Base-by-base conservation (phyloP, 2,329 filamentous ascomycete species). In the Mycosphaerella arachidis region DNA sequence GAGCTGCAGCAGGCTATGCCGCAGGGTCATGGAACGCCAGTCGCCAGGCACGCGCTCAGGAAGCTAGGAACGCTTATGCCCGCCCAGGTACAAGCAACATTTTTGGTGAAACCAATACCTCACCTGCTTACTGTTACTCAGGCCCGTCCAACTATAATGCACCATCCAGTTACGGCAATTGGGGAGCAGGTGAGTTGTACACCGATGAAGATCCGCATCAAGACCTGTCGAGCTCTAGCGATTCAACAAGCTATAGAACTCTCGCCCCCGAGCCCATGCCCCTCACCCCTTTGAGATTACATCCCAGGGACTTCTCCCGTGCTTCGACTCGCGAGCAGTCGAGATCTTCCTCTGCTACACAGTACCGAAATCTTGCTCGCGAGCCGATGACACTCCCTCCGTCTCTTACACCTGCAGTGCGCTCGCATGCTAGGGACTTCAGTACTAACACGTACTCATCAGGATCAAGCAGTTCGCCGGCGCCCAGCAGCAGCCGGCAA, bases 1-100 rank as follows among this genome's bases (percentile, higher is more conserved):
- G 89, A 48, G 87, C 86, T 5, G 88, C 88, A 40, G 67, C 64
- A 51, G 64, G 63, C 13, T 68, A 67, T 46, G 68, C 67, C 48
- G 68, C 67, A 10, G 57, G 63, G 3, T 58, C 63, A 20, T 62
- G 31, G 37, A 60, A 66, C 35, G 61, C 58, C 45, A 62, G 64
- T 54, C 66, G 68, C 48, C 62, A 59, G 35, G 62, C 56, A 24
- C 54, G 65, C 29, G 58, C 67, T 43, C 48, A 63, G 74, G 31
- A 73, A 70, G 73, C 57, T 20, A 53, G 65, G 33, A 58, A 69
- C 24, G 50, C 62, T 73, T 30, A 73, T 70, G 73, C 58, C 69
- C 73, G 63, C 57, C 70, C 63, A 68, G 75, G 55, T 66, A 73
- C 68, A 24, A 69, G 67, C 10, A 69, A 62, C 53, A 70, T 67